Evolutionary conservation across 352 stramenopile genomes (phyloP), one percentile per base, ranked within the genome.

Genomic region (Pythium monospermum): DNA sequence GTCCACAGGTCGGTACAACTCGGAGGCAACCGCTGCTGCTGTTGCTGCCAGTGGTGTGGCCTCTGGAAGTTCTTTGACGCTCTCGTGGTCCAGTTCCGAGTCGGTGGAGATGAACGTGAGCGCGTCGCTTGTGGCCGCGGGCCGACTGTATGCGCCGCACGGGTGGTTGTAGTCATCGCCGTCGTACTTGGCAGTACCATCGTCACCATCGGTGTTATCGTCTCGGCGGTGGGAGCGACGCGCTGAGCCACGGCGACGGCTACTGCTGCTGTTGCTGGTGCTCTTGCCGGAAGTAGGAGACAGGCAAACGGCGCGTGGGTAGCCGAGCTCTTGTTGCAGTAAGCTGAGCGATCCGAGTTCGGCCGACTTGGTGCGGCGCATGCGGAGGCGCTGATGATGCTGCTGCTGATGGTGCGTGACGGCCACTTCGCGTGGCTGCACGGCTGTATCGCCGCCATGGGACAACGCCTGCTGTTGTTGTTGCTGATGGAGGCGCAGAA

Each of bases 321-420:
- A 90, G n/a, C 78, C 78, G 18, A 90, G 78, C 57, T 90, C 78
- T 39, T 86, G 55, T 37, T 90, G 78, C 30, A 90, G 47, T 25
- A 89, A 61, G 53, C 78, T 89, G n/a, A 57, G 49, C 32, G 39
- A 53, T 22, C 81, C 65, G 37, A 51, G 26, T 27, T 81, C 76
- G 19, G 73, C 79, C 49, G 74, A 87, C 52, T 85, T 75, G 27
- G 75, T 66, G 35, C 78, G 76, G 3, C 76, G 71, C 19, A 68
- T 54, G 16, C 43, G 56, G 21, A 40, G 49, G 6, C 36, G 43
- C 13, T 53, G 30, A 35, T 40, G 22, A 3, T 31, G 21, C 25
- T 21, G 26, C n/a, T 38, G 18, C 6, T 60, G 43, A 21, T 36
- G 26, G 22, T 31, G 13, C 2, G 40, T n/a, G 19, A 58, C 44